These are phyloP conservation scores for Cytospora piceae DNA, from an alignment of 2,329 filamentous ascomycete genomes.

Conservation along the genomic window DNA sequence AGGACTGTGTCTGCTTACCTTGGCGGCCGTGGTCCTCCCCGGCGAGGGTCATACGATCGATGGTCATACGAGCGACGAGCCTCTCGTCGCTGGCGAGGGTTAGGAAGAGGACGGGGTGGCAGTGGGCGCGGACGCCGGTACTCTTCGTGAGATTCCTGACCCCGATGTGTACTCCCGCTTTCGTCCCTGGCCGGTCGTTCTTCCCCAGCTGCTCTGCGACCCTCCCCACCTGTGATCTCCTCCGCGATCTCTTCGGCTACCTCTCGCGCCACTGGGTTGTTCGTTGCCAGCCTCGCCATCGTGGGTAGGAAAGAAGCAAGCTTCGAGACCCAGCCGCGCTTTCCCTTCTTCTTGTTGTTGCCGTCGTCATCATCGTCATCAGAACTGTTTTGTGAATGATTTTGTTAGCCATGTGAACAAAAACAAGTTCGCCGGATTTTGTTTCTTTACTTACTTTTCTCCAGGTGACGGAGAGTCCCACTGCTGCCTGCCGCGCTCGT, in stretches of 20 bases:
- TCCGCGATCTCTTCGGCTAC: conserved; percentile 12
- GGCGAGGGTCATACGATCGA: background rate
- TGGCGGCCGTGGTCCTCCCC: conserved; percentile 6
- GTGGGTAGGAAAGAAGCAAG: conserved; percentile 14
- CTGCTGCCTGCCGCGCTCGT: background rate
- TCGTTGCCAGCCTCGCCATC: conserved; percentile 17
- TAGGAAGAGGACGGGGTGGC: conserved; percentile 1
- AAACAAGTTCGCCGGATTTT: background rate
- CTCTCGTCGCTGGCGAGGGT: conserved; percentile 9
- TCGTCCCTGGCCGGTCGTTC: background rate
- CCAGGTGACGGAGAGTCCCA: background rate
- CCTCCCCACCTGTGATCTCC: conserved; percentile 1
- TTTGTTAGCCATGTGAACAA: background rate
- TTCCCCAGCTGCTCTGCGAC: background rate
- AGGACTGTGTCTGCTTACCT: conserved; percentile 6
- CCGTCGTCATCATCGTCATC: background rate
- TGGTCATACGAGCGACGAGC: background rate
- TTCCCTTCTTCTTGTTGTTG: background rate
- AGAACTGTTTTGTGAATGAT: background rate
- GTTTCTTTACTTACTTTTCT: background rate
- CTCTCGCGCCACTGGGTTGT: conserved; percentile 16
- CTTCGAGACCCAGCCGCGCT: conserved; percentile 6
- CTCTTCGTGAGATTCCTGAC: background rate
- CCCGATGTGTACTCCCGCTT: background rate
- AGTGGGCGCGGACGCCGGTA: background rate